A percentile compares a stretch with the other conserved stretches of the same genome.
These are phyloP conservation scores for Scalesia atractyloides DNA, from an alignment of 129 eudicot genomes.

Conservation along the genomic window DNA sequence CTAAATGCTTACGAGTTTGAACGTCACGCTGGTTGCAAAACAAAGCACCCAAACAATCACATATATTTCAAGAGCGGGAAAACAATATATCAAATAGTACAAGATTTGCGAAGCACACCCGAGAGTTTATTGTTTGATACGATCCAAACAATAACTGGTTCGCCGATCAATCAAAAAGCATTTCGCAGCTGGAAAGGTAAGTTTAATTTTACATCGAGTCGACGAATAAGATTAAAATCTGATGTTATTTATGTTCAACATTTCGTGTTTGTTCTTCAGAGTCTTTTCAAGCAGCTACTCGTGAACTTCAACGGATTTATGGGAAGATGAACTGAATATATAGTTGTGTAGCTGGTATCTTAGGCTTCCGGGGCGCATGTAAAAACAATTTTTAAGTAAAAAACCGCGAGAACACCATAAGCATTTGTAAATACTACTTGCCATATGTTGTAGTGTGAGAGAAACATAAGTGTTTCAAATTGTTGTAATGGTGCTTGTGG, in stretches of 20 bases:
- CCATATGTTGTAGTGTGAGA: too few species aligned
- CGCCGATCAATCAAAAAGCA: conserved; percentile 80
- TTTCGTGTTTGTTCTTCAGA: conserved; percentile 31
- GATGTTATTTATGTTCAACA: neutral
- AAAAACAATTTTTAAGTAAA: too few species aligned
- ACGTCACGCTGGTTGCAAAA: conserved; percentile 87
- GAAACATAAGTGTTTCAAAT: neutral
- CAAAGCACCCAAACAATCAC: conserved; percentile 91
- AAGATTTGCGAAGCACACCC: conserved; percentile 74
- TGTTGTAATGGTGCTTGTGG: conserved; percentile 4
- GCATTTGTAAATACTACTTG: too few species aligned
- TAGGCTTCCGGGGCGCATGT: too few species aligned
- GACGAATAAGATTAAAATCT: neutral
- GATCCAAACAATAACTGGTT: conserved; percentile 72
- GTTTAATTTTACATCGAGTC: neutral
- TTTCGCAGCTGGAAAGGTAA: conserved; percentile 86
- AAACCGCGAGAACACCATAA: too few species aligned
- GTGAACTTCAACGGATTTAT: conserved; percentile 88
- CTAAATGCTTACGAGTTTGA: conserved; percentile 81
- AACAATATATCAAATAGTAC: conserved; percentile 82
- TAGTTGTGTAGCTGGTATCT: conserved; percentile 22
- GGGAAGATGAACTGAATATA: conserved; percentile 76
- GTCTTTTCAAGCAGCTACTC: conserved; percentile 87
- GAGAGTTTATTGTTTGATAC: conserved; percentile 67
- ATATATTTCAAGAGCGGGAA: conserved; percentile 81